Conservation (phyloP, 495 filamentous ascomycete genomes). For the Rostrohypoxylon terebratum region DNA sequence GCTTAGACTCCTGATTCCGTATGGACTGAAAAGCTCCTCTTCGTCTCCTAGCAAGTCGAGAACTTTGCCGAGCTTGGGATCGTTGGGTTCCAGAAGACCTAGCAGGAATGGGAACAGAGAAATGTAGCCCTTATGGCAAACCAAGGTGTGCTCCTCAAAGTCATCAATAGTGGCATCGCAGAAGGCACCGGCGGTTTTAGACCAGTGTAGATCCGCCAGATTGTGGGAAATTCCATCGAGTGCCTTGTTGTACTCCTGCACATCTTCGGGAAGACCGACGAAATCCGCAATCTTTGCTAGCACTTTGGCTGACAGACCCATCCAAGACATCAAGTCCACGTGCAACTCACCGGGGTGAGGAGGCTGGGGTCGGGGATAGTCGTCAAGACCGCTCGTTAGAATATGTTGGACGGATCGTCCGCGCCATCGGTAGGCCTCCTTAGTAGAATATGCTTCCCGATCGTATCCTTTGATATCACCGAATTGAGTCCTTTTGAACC, state of each 20-base stretch:
- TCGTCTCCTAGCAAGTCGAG: constrained; percentile 83
- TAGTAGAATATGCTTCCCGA: constrained; percentile 83
- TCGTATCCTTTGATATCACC: constrained; percentile 94
- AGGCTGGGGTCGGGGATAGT: constrained; percentile 93
- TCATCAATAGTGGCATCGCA: constrained; percentile 97
- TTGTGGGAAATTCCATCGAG: constrained; percentile 86
- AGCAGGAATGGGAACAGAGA: constrained; percentile 93
- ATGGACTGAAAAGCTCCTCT: constrained; percentile 86
- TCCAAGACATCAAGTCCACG: constrained; percentile 94
- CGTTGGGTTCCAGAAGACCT: constrained; percentile 76
- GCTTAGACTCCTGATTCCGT: constrained; percentile 88
- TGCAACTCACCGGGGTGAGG: constrained; percentile 99
- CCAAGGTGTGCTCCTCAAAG: constrained; percentile 87
- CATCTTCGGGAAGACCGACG: constrained; percentile 80
- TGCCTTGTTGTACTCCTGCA: constrained; percentile 73
- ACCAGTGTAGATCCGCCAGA: constrained; percentile 95
- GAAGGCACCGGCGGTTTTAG: constrained; percentile 78
- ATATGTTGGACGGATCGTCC: constrained; percentile 88
- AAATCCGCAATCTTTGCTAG: constrained; percentile 80
- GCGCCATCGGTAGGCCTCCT: constrained; percentile 96
- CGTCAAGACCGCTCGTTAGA: constrained; percentile 92
- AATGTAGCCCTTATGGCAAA: constrained; percentile 97
- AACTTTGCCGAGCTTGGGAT: constrained; percentile 75
- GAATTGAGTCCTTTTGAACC: constrained; percentile 92
- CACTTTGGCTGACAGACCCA: constrained; percentile 90